A percentile compares a stretch with the other conserved stretches of the same genome.
Evolutionary conservation across 2,329 filamentous ascomycete genomes (phyloP).

Genomic region (Aaosphaeria arxii): DNA sequence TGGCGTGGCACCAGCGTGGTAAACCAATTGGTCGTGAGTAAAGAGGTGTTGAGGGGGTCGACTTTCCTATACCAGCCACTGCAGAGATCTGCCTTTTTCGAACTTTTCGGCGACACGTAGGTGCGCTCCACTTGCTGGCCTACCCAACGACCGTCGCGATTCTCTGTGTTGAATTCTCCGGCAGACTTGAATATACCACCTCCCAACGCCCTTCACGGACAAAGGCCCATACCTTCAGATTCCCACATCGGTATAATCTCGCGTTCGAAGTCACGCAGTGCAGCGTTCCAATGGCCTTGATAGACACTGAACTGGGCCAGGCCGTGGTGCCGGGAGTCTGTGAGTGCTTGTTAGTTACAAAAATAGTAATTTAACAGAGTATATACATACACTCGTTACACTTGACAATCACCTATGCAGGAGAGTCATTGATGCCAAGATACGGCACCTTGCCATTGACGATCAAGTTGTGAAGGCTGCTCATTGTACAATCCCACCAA

Average conservation of each 20-base stretch:
- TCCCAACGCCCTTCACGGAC: constrained; percentile 52
- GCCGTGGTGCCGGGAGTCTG: constrained; percentile 50
- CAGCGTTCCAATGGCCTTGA: constrained; percentile 34
- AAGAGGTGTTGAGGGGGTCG: no score
- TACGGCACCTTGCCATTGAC: constrained; percentile 1
- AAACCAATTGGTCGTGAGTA: no score
- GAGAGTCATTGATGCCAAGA: constrained; percentile 24
- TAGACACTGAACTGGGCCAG: constrained; percentile 41
- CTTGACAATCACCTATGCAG: constrained; percentile 26
- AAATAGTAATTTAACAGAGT: no score
- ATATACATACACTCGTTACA: no score
- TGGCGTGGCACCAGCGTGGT: background rate
- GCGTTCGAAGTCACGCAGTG: constrained; percentile 36
- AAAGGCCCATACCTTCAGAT: constrained; percentile 32
- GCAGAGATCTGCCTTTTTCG: no score
- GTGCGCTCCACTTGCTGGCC: no score
- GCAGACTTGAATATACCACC: constrained; percentile 42
- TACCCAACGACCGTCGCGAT: no score
- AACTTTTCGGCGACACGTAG: no score
- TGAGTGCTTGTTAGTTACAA: constrained; percentile 13
- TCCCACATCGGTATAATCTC: constrained; percentile 40
- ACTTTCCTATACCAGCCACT: no score
- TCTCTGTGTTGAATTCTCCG: constrained; percentile 26
- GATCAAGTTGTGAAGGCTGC: constrained; percentile 1
- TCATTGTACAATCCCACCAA: constrained; percentile 1